Evolutionary conservation across 768 basidiomycete species (phyloP), one percentile per base, ranked within the genome.

Genomic region (Tricholoma sp.): DNA sequence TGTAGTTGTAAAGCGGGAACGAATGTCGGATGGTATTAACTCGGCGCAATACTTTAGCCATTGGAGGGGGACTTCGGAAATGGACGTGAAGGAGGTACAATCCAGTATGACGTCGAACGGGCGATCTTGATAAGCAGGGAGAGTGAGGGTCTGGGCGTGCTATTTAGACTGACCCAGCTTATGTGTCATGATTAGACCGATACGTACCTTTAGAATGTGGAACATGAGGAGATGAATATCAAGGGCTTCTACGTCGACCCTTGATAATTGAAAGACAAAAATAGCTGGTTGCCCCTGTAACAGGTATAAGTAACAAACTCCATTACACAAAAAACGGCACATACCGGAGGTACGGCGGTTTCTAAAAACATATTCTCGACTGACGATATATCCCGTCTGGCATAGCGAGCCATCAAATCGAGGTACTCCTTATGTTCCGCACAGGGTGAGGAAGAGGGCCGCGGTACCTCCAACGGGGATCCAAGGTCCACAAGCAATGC

Each of bases 41-140:
- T 92, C 89, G 11, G 84, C 80, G 57, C 88, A 86, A 53, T 83
- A 87, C 68, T 88, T 90, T 47, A 93, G 66, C 88, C 88, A 91
- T 59, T 89, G 86, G 8, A 89, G 72, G 0, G 93, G 92, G 7
- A 93, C 74, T 69, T 93, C 89, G 0, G 90, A 89, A 9, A 80
- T 78, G 2, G 86, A 76, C 3, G 83, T 78, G 66, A 94, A 93
- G 8, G 79, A 80, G 34, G 91, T 93, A 70, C 87, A 92, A 62
- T 95, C 92, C 32, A 94, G 65, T 59, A 95, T 80, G 49, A 95
- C 72, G 48, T 92, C 88, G 65, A 86, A 90, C 3, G 66, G 57
- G 29, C 78, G 78, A 45, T 77, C 70, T 41, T 69, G 72, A 66
- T 85, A 80, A 13, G 65, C 68, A 6, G 80, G 69, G 7, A 76